Percentiles rank a stretch among this genome's conserved stretches.
These are phyloP conservation scores for Arabidopsis arenosa DNA, from an alignment of 345 rosid species.

Conservation along the genomic window DNA sequence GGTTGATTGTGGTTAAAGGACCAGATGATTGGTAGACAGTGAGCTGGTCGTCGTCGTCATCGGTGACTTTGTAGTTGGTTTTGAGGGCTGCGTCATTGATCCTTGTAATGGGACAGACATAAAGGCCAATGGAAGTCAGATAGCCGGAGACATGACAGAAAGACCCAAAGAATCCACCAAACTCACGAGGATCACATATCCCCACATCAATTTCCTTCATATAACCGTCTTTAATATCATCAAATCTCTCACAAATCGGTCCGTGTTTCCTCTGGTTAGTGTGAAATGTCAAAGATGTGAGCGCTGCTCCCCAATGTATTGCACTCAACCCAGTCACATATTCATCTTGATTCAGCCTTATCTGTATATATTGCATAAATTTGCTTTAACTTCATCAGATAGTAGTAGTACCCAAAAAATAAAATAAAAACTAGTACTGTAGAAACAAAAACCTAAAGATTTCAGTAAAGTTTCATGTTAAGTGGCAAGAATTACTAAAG, in stretches of 20 bases:
- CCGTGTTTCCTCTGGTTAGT: constrained; percentile 7
- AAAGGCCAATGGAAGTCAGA: constrained; percentile 1
- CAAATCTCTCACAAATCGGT: constrained; percentile 11
- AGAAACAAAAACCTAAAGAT: too few species aligned
- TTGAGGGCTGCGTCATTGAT: neutral
- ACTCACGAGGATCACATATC: constrained; percentile 1
- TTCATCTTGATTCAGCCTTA: neutral
- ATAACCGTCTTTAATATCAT: too few species aligned
- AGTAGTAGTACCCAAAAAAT: too few species aligned
- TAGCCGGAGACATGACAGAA: neutral
- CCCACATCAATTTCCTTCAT: neutral
- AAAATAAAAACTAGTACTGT: too few species aligned
- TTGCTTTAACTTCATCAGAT: too few species aligned
- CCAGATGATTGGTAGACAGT: neutral
- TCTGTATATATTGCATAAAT: too few species aligned
- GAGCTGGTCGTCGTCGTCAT: neutral
- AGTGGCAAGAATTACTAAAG: too few species aligned
- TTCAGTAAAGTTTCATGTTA: too few species aligned
- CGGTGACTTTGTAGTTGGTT: neutral
- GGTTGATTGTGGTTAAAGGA: neutral
- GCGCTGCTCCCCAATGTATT: neutral
- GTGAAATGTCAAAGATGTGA: constrained; percentile 18
- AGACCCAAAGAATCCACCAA: constrained; percentile 35
- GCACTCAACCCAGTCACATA: constrained; percentile 31
- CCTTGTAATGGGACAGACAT: neutral